Conservation (phyloP, 768 basidiomycete genomes). For the Cantharellus cinnabarinus region DNA sequence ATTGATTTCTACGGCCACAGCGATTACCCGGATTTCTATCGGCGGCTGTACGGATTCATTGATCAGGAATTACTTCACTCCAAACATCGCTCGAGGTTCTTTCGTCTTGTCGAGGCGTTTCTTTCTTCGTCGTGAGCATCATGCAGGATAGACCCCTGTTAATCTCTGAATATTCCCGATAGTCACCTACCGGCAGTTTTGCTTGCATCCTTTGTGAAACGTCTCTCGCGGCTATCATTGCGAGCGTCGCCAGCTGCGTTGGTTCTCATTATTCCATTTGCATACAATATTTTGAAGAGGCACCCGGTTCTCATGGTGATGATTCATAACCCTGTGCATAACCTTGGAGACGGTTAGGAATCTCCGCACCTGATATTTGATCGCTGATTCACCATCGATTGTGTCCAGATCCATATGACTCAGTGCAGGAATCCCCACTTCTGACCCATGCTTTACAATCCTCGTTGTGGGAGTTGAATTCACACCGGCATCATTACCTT, state of each 20-base stretch:
- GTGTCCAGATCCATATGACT: constrained; percentile 44
- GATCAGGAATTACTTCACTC: constrained; percentile 76
- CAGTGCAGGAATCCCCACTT: constrained; percentile 48
- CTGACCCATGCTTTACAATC: constrained; percentile 64
- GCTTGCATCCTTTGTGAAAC: constrained; percentile 90
- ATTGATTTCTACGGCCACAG: constrained; percentile 22
- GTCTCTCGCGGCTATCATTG: constrained; percentile 66
- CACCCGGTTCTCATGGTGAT: constrained; percentile 85
- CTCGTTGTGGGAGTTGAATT: constrained; percentile 80
- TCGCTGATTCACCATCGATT: neutral
- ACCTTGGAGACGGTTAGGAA: constrained; percentile 3
- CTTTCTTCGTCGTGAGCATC: constrained; percentile 58
- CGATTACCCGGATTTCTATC: constrained; percentile 92
- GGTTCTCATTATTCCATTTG: constrained; percentile 78
- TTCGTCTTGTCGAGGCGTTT: constrained; percentile 80
- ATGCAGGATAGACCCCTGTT: neutral
- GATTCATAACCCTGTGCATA: constrained; percentile 41
- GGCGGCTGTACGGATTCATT: constrained; percentile 72
- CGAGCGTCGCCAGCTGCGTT: constrained; percentile 77
- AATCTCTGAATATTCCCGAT: neutral
- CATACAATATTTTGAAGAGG: constrained; percentile 80
- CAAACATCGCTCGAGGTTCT: constrained; percentile 86
- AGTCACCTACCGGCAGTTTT: constrained; percentile 77
- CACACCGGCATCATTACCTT: constrained; percentile 68
- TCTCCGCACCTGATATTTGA: neutral